Evolutionary conservation across 2,329 filamentous ascomycete species (phyloP), one percentile per base, ranked within the genome.

Genomic region (Zymoseptoria brevis): DNA sequence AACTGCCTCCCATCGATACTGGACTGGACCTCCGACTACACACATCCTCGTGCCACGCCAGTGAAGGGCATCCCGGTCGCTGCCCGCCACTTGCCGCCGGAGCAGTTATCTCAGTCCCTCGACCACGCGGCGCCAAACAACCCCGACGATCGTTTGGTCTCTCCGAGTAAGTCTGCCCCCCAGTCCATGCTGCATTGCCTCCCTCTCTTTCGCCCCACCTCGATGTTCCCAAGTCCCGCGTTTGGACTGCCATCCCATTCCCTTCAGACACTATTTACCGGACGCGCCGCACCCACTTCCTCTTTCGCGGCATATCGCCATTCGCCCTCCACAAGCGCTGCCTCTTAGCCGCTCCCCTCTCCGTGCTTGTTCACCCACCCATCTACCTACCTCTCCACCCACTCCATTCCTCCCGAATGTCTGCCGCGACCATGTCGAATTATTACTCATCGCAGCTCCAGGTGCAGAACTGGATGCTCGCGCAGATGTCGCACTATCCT

Each of bases 401-500:
- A 58, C 60, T 60, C 55, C 64, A 59, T 61, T 61, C 55, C 60
- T 62, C 64, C 26, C 63, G 63, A 63, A 69, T 69, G 67, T 69
- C 67, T 69, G 65, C 67, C 68, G 64, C 67, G 58, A 64, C 68
- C 54, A 69, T 71, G 69, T 67, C 67, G 64, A 67, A 70, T 60
- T 64, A 64, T 66, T 69, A 66, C 66, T 70, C 65, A 69, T 66
- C 61, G 63, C 65, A 69, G 62, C 66, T 68, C 65, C 68, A 70
- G 68, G 66, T 69, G 57, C 66, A 68, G 58, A 66, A 69, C 64
- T 71, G 69, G 68, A 71, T 70, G 69, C 68, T 69, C 57, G 68
- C 65, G 60, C 66, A 68, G 58, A 74, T 74, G 72, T 70, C 71
- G 51, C 69, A 70, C 60, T 72, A 73, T 60, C 72, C 72, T 24